phyloP scores from a whole-genome alignment of 306 rosid species.

The Parietaria judaica region DNA sequence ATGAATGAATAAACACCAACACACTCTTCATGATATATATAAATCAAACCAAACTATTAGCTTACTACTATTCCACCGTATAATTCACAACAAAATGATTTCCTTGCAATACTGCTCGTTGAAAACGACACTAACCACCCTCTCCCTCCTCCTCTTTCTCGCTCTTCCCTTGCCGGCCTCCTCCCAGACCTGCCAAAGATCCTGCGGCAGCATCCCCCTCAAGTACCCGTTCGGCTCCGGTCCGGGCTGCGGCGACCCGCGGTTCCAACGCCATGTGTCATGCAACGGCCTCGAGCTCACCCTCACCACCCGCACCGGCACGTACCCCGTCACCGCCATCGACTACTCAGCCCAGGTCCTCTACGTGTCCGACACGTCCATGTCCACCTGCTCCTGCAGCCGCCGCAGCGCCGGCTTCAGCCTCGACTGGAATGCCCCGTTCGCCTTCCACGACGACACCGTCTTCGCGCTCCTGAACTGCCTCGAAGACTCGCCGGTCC shows the following conservation, averaged over 20 bases:
- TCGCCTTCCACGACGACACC: conserved; percentile 47
- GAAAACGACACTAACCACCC: conserved; percentile 16
- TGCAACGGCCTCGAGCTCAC: conserved; percentile 45
- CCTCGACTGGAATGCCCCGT: conserved; percentile 68
- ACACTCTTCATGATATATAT: too few species aligned
- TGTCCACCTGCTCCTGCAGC: conserved; percentile 71
- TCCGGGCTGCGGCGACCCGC: conserved; percentile 62
- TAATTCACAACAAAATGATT: neutral
- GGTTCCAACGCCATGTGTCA: conserved; percentile 49
- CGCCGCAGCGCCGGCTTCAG: conserved; percentile 63
- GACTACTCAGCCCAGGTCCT: conserved; percentile 55
- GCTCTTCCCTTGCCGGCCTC: conserved; percentile 13
- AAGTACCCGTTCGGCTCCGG: conserved; percentile 66
- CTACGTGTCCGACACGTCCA: conserved; percentile 69
- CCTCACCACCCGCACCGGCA: conserved; percentile 69
- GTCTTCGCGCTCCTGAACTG: conserved; percentile 62
- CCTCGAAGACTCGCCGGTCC: conserved; percentile 43
- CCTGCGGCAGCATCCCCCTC: conserved; percentile 49
- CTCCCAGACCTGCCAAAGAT: conserved; percentile 58
- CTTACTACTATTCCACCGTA: too few species aligned
- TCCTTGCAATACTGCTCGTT: neutral
- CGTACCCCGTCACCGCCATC: conserved; percentile 52
- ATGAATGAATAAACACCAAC: too few species aligned
- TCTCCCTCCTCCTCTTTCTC: conserved; percentile 24
- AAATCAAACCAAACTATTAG: too few species aligned